Conservation (phyloP, 2,329 filamentous ascomycete species). For the Penicillium vulpinum region DNA sequence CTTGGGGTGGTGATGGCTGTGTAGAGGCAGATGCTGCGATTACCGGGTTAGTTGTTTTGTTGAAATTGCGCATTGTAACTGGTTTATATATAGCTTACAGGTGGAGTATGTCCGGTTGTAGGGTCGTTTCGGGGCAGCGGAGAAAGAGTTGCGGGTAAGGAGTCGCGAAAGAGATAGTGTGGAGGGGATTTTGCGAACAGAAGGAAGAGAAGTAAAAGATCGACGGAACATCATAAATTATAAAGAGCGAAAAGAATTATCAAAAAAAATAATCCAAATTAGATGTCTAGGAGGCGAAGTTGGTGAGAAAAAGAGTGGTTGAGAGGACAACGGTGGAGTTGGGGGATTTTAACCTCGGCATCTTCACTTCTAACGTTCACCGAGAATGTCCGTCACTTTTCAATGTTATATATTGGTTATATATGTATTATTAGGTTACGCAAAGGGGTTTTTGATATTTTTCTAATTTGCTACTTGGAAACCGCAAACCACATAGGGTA, state of each 20-base stretch:
- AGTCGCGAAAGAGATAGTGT: slow-evolving; percentile 15
- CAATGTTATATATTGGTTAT: too few relatives aligned
- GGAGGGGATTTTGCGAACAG: slow-evolving; percentile 20
- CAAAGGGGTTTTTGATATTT: background rate
- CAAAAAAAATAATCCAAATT: background rate
- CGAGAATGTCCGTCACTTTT: too few relatives aligned
- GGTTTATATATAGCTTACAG: slow-evolving; percentile 4
- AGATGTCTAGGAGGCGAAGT: slow-evolving; percentile 10
- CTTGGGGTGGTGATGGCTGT: slow-evolving; percentile 14
- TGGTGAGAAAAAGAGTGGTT: slow-evolving; percentile 13
- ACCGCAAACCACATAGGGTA: background rate
- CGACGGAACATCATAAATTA: slow-evolving; percentile 12
- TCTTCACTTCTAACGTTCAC: background rate
- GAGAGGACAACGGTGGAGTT: background rate
- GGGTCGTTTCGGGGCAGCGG: background rate
- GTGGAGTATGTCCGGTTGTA: slow-evolving; percentile 8
- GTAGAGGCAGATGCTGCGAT: slow-evolving; percentile 4
- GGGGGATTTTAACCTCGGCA: slow-evolving; percentile 18
- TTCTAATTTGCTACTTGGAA: background rate
- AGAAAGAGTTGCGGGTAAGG: background rate
- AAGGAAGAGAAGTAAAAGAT: slow-evolving; percentile 4
- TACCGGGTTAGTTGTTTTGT: background rate
- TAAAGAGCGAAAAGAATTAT: background rate
- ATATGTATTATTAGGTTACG: background rate
- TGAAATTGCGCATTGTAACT: background rate